phyloP scores from a whole-genome alignment of 331 rosid genomes.

The Telfairia occidentalis region DNA sequence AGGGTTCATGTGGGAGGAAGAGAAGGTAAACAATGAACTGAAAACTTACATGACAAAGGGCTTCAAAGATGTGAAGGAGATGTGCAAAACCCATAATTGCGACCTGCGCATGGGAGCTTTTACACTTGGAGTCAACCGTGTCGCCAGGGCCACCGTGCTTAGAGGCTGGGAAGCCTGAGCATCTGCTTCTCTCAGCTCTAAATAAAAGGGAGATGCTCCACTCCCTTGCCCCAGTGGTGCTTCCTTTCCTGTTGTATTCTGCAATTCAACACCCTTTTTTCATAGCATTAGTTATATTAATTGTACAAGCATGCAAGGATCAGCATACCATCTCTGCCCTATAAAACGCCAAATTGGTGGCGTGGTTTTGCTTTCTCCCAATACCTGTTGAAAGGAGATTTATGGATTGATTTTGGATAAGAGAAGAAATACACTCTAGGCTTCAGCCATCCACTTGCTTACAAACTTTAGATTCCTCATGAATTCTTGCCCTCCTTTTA shows the following conservation, averaged over 20 bases:
- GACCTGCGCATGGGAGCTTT: conserved; percentile 96
- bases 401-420: background rate
- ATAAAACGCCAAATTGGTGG: background rate
- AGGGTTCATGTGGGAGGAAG: conserved; percentile 97
- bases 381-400: background rate
- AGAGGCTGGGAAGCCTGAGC: conserved; percentile 93
- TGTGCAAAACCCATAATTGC: conserved; percentile 70
- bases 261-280: background rate
- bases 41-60: conserved; percentile 61
- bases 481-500: background rate
- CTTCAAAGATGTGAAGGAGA: conserved; percentile 72
- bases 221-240: background rate
- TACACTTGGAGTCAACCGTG: conserved; percentile 75
- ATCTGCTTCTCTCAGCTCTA: background rate
- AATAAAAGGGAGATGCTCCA: conserved; percentile 14
- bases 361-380: background rate
- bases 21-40: conserved; percentile 67
- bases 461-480: background rate
- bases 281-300: background rate
- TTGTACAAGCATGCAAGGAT: background rate
- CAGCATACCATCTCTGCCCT: background rate
- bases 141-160: conserved; percentile 74
- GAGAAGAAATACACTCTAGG: background rate
- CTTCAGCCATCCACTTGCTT: background rate
- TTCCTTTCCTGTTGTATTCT: background rate